phyloP scores from a whole-genome alignment of 345 rosid species.

The Angophora floribunda region DNA sequence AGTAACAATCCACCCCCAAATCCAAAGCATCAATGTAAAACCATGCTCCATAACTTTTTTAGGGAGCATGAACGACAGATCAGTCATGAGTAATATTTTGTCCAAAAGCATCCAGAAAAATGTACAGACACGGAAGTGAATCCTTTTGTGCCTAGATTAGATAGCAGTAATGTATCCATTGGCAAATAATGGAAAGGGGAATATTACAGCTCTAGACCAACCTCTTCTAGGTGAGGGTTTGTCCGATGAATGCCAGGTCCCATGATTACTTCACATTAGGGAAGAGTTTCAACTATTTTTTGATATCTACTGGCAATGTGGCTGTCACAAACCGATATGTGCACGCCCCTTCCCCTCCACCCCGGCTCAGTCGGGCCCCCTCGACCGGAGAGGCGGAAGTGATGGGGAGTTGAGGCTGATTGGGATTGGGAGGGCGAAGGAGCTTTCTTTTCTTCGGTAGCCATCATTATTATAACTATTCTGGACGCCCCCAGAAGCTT shows the following conservation, averaged over 20 bases:
- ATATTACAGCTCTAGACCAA: constrained; percentile 8
- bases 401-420: neutral
- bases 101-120: neutral
- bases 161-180: neutral
- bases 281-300: constrained; percentile 72
- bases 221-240: constrained; percentile 83
- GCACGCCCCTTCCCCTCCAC: too few species aligned
- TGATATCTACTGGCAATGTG: constrained; percentile 73
- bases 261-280: constrained; percentile 75
- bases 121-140: neutral
- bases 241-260: constrained; percentile 87
- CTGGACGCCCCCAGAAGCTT: too few species aligned
- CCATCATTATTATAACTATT: neutral
- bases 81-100: neutral
- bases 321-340: constrained; percentile 92
- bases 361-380: too few species aligned
- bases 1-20: neutral
- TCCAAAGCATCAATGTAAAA: neutral
- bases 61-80: neutral
- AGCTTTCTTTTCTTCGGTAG: neutral
- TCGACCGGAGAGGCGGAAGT: too few species aligned
- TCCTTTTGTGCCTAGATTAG: neutral
- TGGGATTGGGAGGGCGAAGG: neutral
- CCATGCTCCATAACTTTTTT: neutral
- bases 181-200: neutral